These are phyloP conservation scores for Xylariaceae sp. DNA, from an alignment of 2,329 filamentous ascomycete genomes.

Conservation along the genomic window DNA sequence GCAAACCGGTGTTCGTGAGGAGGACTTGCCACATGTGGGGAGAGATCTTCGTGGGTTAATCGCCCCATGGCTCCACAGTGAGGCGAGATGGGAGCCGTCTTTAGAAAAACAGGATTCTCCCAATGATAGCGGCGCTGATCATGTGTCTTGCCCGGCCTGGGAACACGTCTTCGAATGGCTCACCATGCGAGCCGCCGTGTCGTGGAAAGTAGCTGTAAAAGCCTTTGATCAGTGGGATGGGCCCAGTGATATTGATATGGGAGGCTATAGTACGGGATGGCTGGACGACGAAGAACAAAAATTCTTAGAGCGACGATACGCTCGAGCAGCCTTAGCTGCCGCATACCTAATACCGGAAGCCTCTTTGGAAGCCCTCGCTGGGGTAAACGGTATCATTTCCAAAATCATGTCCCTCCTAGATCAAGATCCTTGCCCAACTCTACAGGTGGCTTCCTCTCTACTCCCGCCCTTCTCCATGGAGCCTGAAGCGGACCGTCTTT, in stretches of 20 bases:
- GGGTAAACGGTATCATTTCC: slow-evolving; percentile 54
- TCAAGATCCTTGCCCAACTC: slow-evolving; percentile 49
- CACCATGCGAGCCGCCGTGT: slow-evolving; percentile 49
- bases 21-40: slow-evolving; percentile 41
- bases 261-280: slow-evolving; percentile 51
- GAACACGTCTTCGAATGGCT: slow-evolving; percentile 66
- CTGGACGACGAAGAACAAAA: slow-evolving; percentile 55
- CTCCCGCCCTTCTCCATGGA: slow-evolving; percentile 39
- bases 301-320: slow-evolving; percentile 59
- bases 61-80: slow-evolving; percentile 67
- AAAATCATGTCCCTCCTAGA: slow-evolving; percentile 57
- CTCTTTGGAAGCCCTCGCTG: slow-evolving; percentile 51
- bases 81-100: slow-evolving; percentile 48
- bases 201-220: slow-evolving; percentile 57
- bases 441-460: slow-evolving; percentile 43
- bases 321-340: slow-evolving; percentile 60
- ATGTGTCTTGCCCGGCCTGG: slow-evolving; percentile 55
- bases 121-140: slow-evolving; percentile 25
- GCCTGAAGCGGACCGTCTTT: slow-evolving; percentile 30
- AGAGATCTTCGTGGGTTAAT: slow-evolving; percentile 64
- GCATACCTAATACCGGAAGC: slow-evolving; percentile 61
- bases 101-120: slow-evolving; percentile 21
- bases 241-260: slow-evolving; percentile 63
- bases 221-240: slow-evolving; percentile 69
- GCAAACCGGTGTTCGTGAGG: slow-evolving; percentile 42